These are phyloP conservation scores for Acer yangbiense DNA, from an alignment of 345 rosid species.

Conservation along the genomic window DNA sequence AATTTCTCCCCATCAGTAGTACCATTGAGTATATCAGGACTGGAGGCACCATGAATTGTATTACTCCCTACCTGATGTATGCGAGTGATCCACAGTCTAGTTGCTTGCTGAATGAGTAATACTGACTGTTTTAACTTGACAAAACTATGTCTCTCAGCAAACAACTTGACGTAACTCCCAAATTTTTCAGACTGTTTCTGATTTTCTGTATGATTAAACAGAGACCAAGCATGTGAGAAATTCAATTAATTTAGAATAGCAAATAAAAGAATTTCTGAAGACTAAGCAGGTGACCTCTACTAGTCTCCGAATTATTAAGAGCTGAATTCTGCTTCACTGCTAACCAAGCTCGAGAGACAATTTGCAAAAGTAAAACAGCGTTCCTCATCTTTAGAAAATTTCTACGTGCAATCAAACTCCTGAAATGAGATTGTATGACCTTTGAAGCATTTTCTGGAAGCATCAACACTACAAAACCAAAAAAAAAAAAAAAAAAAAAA, in stretches of 20 bases:
- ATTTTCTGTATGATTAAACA: conserved; percentile 38
- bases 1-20: conserved; percentile 27
- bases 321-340: conserved; percentile 41
- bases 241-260: not conserved
- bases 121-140: conserved; percentile 45
- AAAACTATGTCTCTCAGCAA: conserved; percentile 55
- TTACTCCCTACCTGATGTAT: conserved; percentile 17
- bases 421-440: conserved; percentile 63
- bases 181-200: conserved; percentile 30
- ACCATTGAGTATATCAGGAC: conserved; percentile 24
- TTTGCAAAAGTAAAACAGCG: conserved; percentile 55
- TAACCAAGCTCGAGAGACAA: conserved; percentile 57
- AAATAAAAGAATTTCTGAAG: conserved; percentile 5
- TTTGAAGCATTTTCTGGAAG: conserved; percentile 61
- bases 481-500: not conserved
- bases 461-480: conserved; percentile 3
- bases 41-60: conserved; percentile 12
- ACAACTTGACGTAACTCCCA: conserved; percentile 37
- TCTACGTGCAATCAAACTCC: conserved; percentile 44
- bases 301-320: conserved; percentile 20
- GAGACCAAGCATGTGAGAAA: conserved; percentile 12
- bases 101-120: conserved; percentile 57
- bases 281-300: conserved; percentile 26
- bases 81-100: conserved; percentile 51
- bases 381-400: conserved; percentile 49